phyloP scores from a whole-genome alignment of 176 grass and related monocot genomes.

The Triticum aestivum region IWGSC_CS_RefSeq_v2.1 NC_057807.1:129783600-129784099 shows the following conservation, averaged over 20 bases:
- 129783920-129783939: conserved; percentile 99
- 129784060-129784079: conserved; percentile 81
- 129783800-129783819: conserved; percentile 56
- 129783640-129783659: too few species aligned
- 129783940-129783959: conserved; percentile 29
- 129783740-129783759: conserved; percentile 88
- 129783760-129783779: conserved; percentile 59
- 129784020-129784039: conserved; percentile 20
- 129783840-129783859: conserved; percentile 93
- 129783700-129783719: conserved; percentile 7
- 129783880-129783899: conserved; percentile 51
- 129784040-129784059: conserved; percentile 68
- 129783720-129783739: conserved; percentile 54
- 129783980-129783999: neutral
- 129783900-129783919: conserved; percentile 78
- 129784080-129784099: conserved; percentile 59
- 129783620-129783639: too few species aligned
- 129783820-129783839: conserved; percentile 73
- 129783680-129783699: neutral
- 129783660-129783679: too few species aligned
- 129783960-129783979: neutral
- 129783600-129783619: neutral
- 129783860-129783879: conserved; percentile 73
- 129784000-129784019: conserved; percentile 14
- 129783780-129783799: conserved; percentile 47